Conservation (phyloP, 345 rosid species). For the Hypericum androsaemum region DNA sequence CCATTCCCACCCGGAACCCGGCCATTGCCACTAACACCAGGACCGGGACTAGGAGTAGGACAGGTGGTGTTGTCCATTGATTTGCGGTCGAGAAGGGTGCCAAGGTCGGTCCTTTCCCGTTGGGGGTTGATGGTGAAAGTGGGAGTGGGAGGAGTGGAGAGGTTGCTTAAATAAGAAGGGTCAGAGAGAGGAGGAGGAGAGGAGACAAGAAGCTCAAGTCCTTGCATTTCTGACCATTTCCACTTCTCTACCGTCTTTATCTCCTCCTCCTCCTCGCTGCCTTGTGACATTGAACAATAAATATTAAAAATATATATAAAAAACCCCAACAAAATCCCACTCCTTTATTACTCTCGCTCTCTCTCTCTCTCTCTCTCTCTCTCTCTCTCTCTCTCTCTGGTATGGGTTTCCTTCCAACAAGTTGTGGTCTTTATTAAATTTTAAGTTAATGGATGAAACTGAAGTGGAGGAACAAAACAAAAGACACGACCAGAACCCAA, state of each 20-base stretch:
- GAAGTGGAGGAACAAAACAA: not conserved
- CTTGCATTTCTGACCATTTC: conserved; percentile 99
- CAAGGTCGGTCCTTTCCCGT: not conserved
- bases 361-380: not conserved
- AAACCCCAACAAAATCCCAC: not conserved
- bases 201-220: conserved; percentile 77
- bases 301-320: not conserved
- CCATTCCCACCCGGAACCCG: not conserved
- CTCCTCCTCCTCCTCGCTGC: conserved; percentile 49
- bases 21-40: conserved; percentile 20
- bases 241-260: conserved; percentile 72
- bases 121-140: conserved; percentile 2
- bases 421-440: no score
- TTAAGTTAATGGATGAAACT: not conserved
- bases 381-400: not conserved
- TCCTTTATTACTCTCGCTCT: not conserved
- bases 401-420: not conserved
- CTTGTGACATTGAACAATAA: conserved; percentile 54
- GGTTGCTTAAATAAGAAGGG: conserved; percentile 23
- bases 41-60: conserved; percentile 14
- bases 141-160: conserved; percentile 12
- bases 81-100: conserved; percentile 12
- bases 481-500: no score
- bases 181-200: conserved; percentile 16
- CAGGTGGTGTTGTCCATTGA: conserved; percentile 40